Evolutionary conservation across 805 yeast species (phyloP), one percentile per base, ranked within the genome.

Genomic region (Metschnikowia drakensbergensis): DNA sequence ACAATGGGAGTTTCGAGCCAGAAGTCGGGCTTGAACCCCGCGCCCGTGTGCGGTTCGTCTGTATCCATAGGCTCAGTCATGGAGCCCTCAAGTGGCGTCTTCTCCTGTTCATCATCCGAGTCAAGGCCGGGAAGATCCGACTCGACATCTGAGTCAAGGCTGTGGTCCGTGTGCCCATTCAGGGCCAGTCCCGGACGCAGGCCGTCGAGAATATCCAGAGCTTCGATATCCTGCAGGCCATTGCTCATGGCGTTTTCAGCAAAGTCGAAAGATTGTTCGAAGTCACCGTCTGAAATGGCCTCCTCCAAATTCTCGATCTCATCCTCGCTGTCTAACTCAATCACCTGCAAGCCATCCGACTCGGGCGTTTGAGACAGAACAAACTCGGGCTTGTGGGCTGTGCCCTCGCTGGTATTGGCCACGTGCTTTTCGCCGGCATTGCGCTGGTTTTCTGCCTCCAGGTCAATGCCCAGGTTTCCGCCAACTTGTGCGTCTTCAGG

Each of bases 231-330:
- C 17, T 17, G 17, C 17, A 17, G 17, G 17, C 17, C 17, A 17
- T 17, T 17, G 17, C 17, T 17, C 17, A 17, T 17, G 17, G 17
- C 17, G 17, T 17, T 17, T 17, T 17, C 17, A 17, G 17, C 17
- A 17, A 17, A 17, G 17, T 17, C 17, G 17, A 17, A 17, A 17
- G 30, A 54, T 48, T 5, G 48, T 28, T 45, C 53, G 6, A 46
- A 42, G 23, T 47, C 40, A 22, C 53, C 47, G 10, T 28, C 30
- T 6, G 30, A 6, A 47, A 47, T 44, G 44, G 23, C n/a, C 29
- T 38, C 32, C 37, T 63, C 67, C 41, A 63, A 53, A 35, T 62
- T 63, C 17, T 63, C 67, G 25, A 62, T 61, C 10, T 60, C 66
- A 17, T 57, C 63, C 39, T 62, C 66, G 39, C 62, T 57, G 32